A percentile compares a stretch with the other conserved stretches of the same genome.
These are phyloP conservation scores for Ustilago crameri DNA, from an alignment of 1,284 basidiomycete genomes.

Conservation along the genomic window DNA sequence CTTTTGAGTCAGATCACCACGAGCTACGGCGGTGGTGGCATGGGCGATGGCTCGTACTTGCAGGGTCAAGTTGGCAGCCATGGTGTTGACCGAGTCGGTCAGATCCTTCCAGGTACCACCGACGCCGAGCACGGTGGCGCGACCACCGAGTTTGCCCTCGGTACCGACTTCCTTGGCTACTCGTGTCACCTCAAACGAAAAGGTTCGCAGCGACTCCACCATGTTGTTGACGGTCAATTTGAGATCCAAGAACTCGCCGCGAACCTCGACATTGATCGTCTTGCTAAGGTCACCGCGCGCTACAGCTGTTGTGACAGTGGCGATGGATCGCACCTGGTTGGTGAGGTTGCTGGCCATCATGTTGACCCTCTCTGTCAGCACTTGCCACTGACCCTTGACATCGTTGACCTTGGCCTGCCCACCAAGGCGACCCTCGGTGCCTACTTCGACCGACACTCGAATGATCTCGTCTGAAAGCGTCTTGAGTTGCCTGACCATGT, in stretches of 20 bases:
- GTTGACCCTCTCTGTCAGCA: constrained; percentile 68
- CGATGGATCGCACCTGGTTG: constrained; percentile 79
- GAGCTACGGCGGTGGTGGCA: constrained; percentile 93
- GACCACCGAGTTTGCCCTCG: constrained; percentile 67
- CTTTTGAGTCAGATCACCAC: constrained; percentile 92
- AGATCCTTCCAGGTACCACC: constrained; percentile 74
- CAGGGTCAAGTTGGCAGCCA: constrained; percentile 78
- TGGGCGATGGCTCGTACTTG: constrained; percentile 95
- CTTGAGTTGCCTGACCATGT: constrained; percentile 67
- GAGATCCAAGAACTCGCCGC: constrained; percentile 66
- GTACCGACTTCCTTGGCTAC: constrained; percentile 69
- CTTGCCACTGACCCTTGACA: constrained; percentile 70
- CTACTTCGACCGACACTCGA: constrained; percentile 81
- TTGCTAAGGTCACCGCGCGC: constrained; percentile 67
- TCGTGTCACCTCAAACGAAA: constrained; percentile 68
- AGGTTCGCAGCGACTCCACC: constrained; percentile 68
- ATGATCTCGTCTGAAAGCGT: constrained; percentile 71
- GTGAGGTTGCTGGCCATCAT: constrained; percentile 77
- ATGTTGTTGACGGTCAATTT: constrained; percentile 68
- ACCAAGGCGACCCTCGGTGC: constrained; percentile 87
- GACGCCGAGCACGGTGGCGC: constrained; percentile 68
- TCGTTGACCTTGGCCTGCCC: constrained; percentile 82
- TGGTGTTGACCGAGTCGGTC: constrained; percentile 80
- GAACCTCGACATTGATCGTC: constrained; percentile 68
- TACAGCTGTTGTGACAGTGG: constrained; percentile 66